Evolutionary conservation across 2,329 filamentous ascomycete species (phyloP).

Genomic region (Blumeria hordei): DNA sequence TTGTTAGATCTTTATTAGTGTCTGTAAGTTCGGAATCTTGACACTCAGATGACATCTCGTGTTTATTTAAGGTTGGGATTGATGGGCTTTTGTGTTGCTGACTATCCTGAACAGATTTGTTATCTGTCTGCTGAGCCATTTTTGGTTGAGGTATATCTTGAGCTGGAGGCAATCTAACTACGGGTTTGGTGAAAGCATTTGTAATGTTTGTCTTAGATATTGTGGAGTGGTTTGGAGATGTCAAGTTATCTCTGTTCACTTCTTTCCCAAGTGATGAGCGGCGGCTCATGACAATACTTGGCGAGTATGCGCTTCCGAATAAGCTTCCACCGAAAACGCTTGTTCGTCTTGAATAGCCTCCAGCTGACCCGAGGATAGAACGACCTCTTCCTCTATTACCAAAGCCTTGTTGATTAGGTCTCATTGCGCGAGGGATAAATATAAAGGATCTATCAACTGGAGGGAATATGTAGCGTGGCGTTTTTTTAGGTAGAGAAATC

Average conservation of each 20-base stretch:
- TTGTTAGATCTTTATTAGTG: slow-evolving; percentile 20
- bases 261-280: slow-evolving; percentile 56
- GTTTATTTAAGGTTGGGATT: not conserved
- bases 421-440: slow-evolving; percentile 82
- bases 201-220: slow-evolving; percentile 42
- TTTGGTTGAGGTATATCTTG: not conserved
- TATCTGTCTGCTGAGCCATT: not conserved
- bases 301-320: slow-evolving; percentile 54
- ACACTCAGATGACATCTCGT: not conserved
- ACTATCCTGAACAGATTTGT: not conserved
- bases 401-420: slow-evolving; percentile 71
- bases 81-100: not conserved
- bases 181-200: slow-evolving; percentile 39
- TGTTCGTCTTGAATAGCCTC: slow-evolving; percentile 51
- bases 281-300: slow-evolving; percentile 69
- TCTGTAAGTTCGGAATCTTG: not conserved
- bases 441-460: slow-evolving; percentile 82
- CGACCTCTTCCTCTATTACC: slow-evolving; percentile 42
- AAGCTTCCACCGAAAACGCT: slow-evolving; percentile 51
- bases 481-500: slow-evolving; percentile 61
- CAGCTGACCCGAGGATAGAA: slow-evolving; percentile 43
- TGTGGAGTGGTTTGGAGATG: slow-evolving; percentile 59
- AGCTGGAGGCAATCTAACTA: slow-evolving; percentile 58
- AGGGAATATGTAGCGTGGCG: slow-evolving; percentile 76
- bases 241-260: slow-evolving; percentile 43